phyloP scores from a whole-genome alignment of 2,329 filamentous ascomycete species.

The Dactylella cylindrospora region DNA sequence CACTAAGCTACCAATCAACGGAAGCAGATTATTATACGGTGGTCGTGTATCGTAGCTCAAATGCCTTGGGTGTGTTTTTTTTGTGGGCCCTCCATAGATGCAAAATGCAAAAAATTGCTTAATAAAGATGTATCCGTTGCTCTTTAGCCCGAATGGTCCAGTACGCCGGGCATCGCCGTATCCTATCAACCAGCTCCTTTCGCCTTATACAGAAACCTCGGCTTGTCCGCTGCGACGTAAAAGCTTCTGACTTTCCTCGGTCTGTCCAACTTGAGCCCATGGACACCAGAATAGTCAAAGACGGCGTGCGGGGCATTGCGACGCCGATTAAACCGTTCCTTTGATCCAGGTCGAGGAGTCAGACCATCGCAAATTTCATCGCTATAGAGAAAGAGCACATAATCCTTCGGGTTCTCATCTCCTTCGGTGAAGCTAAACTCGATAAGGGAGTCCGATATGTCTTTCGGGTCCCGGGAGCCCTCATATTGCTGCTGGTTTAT shows the following conservation, averaged over 20 bases:
- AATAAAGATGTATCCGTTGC: too few relatives aligned
- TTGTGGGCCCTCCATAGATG: too few relatives aligned
- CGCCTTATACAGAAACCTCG: conserved; percentile 13
- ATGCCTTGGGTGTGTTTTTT: too few relatives aligned
- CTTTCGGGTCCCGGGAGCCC: conserved; percentile 15
- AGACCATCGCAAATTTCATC: conserved; percentile 23
- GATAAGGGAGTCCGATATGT: conserved; percentile 22
- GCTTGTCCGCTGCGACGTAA: conserved; percentile 14
- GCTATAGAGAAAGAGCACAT: conserved; percentile 20
- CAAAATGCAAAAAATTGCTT: too few relatives aligned
- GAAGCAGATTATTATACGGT: too few relatives aligned
- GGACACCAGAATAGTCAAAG: conserved; percentile 17
- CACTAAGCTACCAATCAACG: too few relatives aligned
- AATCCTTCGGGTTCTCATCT: conserved; percentile 11
- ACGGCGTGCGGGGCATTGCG: conserved; percentile 9
- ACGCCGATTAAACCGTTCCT: not conserved
- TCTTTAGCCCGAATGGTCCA: too few relatives aligned
- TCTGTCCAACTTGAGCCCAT: conserved; percentile 11
- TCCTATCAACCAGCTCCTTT: too few relatives aligned
- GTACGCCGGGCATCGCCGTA: too few relatives aligned
- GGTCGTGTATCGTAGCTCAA: too few relatives aligned
- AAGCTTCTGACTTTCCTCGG: conserved; percentile 28
- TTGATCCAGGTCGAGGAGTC: not conserved
- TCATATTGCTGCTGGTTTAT: conserved; percentile 11
- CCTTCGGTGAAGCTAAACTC: conserved; percentile 30